Evolutionary conservation across 1,284 basidiomycete species (phyloP).

Genomic region (Tilletia setariae): DNA sequence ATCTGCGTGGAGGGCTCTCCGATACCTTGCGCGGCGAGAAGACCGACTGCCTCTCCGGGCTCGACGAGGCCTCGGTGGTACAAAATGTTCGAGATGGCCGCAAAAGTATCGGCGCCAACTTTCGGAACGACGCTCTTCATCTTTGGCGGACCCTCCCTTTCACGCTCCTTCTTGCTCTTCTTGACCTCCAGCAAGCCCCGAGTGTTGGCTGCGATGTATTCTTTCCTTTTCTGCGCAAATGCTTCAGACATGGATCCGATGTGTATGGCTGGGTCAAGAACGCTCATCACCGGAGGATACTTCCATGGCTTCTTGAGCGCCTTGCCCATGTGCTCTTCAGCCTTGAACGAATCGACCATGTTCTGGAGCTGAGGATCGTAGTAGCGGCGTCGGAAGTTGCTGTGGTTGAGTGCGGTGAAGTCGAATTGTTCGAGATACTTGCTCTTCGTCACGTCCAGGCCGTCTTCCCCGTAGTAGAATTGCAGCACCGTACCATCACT

Average conservation of each 20-base stretch:
- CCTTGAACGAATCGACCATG: slow-evolving; percentile 68
- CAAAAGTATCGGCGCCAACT: slow-evolving; percentile 45
- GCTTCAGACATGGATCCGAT: slow-evolving; percentile 89
- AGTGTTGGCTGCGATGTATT: slow-evolving; percentile 78
- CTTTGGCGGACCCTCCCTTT: slow-evolving; percentile 31
- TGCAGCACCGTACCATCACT: slow-evolving; percentile 90
- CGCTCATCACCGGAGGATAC: slow-evolving; percentile 71
- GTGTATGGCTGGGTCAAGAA: slow-evolving; percentile 74
- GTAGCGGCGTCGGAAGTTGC: slow-evolving; percentile 73
- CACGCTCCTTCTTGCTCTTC: slow-evolving; percentile 60
- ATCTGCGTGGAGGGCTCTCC: slow-evolving; percentile 99
- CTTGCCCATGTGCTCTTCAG: slow-evolving; percentile 78
- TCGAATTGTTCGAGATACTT: slow-evolving; percentile 73
- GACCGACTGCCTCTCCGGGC: slow-evolving; percentile 93
- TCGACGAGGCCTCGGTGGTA: slow-evolving; percentile 68
- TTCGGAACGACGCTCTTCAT: slow-evolving; percentile 45
- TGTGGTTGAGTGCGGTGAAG: slow-evolving; percentile 84
- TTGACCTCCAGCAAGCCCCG: slow-evolving; percentile 66
- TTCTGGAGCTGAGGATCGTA: slow-evolving; percentile 62
- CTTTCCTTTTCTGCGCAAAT: slow-evolving; percentile 76
- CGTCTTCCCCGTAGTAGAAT: slow-evolving; percentile 96
- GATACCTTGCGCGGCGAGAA: slow-evolving; percentile 97
- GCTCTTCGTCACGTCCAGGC: slow-evolving; percentile 85
- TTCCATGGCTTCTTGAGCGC: slow-evolving; percentile 77
- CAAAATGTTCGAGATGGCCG: slow-evolving; percentile 49